phyloP scores from a whole-genome alignment of 176 grass and related monocot species.

The Chloris gayana region DNA sequence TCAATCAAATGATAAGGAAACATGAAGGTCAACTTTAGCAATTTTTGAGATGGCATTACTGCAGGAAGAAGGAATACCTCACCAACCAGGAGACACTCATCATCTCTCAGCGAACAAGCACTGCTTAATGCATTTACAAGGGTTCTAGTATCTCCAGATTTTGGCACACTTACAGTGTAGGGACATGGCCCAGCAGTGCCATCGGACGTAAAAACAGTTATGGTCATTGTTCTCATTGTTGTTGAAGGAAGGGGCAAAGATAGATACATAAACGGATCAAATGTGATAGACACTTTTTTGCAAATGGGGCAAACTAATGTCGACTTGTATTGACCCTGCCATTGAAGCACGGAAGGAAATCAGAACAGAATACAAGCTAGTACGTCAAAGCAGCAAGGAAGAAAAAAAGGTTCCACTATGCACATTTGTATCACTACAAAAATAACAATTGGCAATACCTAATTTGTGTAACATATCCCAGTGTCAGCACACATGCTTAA shows the following conservation, averaged over 20 bases:
- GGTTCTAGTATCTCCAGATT: conserved; percentile 73
- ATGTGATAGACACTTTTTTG: conserved; percentile 90
- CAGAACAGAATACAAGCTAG: conserved; percentile 11
- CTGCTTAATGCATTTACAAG: conserved; percentile 64
- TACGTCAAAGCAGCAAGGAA: conserved; percentile 1
- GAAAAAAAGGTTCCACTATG: background rate
- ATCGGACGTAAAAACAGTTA: conserved; percentile 71
- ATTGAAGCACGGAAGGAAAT: conserved; percentile 44
- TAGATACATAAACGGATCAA: conserved; percentile 97
- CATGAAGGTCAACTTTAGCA: background rate
- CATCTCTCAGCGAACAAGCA: conserved; percentile 72
- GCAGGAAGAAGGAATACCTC: conserved; percentile 58
- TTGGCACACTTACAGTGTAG: conserved; percentile 75
- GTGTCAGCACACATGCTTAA: background rate
- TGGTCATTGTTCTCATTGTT: conserved; percentile 87
- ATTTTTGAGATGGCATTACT: conserved; percentile 18
- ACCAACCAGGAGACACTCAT: conserved; percentile 79
- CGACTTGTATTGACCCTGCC: conserved; percentile 95
- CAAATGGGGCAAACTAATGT: conserved; percentile 89
- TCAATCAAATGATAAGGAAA: conserved; percentile 36
- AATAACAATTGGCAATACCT: background rate
- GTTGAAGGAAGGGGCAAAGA: conserved; percentile 89
- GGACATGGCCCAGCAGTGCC: conserved; percentile 59
- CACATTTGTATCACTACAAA: background rate
- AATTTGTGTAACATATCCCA: conserved; percentile 1